Conservation (phyloP, 1,284 basidiomycete genomes). For the Microbotryum saponariae region DNA sequence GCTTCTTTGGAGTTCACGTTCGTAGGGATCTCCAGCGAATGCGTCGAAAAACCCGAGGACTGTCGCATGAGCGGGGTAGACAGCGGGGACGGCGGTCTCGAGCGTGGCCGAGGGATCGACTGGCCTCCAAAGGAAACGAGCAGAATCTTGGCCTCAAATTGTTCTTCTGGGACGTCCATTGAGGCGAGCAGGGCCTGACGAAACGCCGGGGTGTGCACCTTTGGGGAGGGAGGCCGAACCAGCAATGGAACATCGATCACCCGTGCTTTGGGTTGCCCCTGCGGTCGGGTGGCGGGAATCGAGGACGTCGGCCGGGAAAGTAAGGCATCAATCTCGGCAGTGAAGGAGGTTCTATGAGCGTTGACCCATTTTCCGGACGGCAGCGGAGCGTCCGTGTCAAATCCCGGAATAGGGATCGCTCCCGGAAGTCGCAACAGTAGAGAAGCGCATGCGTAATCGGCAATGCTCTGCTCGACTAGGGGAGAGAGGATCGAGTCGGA, state of each 20-base stretch:
- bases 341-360: constrained; percentile 46
- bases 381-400: constrained; percentile 46
- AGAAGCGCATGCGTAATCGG: constrained; percentile 64
- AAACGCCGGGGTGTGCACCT: constrained; percentile 48
- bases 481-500: constrained; percentile 49
- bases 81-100: constrained; percentile 24
- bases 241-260: constrained; percentile 56
- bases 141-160: constrained; percentile 51
- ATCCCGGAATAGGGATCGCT: constrained; percentile 64
- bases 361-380: constrained; percentile 61
- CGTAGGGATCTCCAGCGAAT: constrained; percentile 12
- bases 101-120: constrained; percentile 53
- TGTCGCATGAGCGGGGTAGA: constrained; percentile 11
- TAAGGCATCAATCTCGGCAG: constrained; percentile 43
- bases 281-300: constrained; percentile 17
- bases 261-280: constrained; percentile 3
- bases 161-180: constrained; percentile 53
- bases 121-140: constrained; percentile 72
- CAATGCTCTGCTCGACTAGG: constrained; percentile 54
- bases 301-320: constrained; percentile 24
- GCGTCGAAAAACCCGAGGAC: constrained; percentile 5
- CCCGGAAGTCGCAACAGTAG: constrained; percentile 62
- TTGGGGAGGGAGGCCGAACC: constrained; percentile 49
- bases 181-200: constrained; percentile 47
- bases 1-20: constrained; percentile 9